Base-by-base conservation (phyloP, 1,139 yeast species). In the Magnusiomyces magnusii region DNA sequence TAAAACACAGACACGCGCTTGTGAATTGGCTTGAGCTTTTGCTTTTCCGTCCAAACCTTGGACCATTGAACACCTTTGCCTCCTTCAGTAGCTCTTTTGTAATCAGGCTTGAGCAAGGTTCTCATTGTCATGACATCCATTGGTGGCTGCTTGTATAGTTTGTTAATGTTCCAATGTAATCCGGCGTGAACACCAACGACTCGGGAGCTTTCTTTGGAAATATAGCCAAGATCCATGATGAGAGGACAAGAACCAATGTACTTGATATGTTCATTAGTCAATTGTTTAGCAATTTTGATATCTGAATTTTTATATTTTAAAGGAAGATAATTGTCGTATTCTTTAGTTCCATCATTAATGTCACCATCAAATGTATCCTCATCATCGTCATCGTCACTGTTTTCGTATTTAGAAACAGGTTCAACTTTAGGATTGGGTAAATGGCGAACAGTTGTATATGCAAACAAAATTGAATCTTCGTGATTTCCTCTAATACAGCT, bases 401-500 rank as follows among this genome's bases (percentile, higher is more conserved):
- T n/a, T 25, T 51, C 25, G 28, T 53, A 50, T 19, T 52, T 55
- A 25, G 60, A 42, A 2, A 39, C 39, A 9, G 59, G 55, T 24
- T 50, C 68, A 27, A 70, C 67, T 54, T 63, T 62, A 25, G 75
- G 76, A 3, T 55, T 62, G 9, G 68, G 73, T 51, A 85, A 71
- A 3, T 80, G 78, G 66, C 84, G 89, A 66, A 78, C 80, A 55
- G 75, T 76, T 1, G 87, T 82, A 67, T 87, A 87, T 67, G 83
- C 73, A 58, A 81, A 78, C 63, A 87, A 67, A 21, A 85, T 79
- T 63, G 81, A 83, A 65, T 84, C 78, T 69, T 92, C 98, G 71
- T 92, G 97, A 74, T 92, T 92, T 0, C 98, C 98, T 63, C 95
- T 74, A 2, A 92, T 83, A 70, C 96, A 91, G 56, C 82, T 83